These are phyloP conservation scores for Fusarium illudens DNA, from an alignment of 2,329 filamentous ascomycete species.

Conservation along the genomic window DNA sequence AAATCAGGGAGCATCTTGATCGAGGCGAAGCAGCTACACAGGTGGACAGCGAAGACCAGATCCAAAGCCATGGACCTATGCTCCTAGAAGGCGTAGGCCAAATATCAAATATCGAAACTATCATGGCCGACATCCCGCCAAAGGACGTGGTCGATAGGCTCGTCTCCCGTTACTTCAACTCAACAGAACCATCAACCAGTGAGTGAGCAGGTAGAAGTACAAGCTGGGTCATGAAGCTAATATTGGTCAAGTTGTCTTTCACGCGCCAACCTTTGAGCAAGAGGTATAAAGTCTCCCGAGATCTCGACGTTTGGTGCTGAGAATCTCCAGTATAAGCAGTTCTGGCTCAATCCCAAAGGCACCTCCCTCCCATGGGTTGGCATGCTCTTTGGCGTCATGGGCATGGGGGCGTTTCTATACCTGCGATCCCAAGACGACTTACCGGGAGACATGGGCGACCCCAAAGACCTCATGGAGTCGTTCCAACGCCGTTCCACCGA, in stretches of 20 bases:
- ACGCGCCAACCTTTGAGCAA: constrained; percentile 25
- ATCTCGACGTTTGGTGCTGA: accelerated
- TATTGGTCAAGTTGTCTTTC: constrained; percentile 17
- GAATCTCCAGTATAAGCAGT: constrained; percentile 9
- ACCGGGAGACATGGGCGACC: constrained; percentile 8
- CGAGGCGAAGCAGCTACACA: neutral
- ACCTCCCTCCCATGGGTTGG: constrained; percentile 23
- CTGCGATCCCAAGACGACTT: constrained; percentile 24
- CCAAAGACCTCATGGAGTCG: constrained; percentile 5
- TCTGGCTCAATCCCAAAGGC: constrained; percentile 16
- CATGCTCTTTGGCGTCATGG: constrained; percentile 26
- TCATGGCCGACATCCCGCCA: constrained; percentile 23
- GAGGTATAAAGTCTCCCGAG: neutral
- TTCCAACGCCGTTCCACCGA: constrained; percentile 29
- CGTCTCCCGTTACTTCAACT: constrained; percentile 31
- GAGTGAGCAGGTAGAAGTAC: neutral
- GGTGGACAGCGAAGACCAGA: neutral
- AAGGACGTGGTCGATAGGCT: constrained; percentile 22
- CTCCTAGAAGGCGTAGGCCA: constrained; percentile 8
- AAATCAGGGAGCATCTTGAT: constrained; percentile 22
- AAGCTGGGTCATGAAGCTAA: neutral
- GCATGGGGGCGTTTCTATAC: constrained; percentile 22
- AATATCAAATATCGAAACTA: constrained; percentile 1
- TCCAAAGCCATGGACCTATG: constrained; percentile 12
- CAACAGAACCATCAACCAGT: constrained; percentile 25